A percentile compares a stretch with the other conserved stretches of the same genome.
Evolutionary conservation across 108 stramenopile species (phyloP).

Genomic region (Conticribra weissflogii): DNA sequence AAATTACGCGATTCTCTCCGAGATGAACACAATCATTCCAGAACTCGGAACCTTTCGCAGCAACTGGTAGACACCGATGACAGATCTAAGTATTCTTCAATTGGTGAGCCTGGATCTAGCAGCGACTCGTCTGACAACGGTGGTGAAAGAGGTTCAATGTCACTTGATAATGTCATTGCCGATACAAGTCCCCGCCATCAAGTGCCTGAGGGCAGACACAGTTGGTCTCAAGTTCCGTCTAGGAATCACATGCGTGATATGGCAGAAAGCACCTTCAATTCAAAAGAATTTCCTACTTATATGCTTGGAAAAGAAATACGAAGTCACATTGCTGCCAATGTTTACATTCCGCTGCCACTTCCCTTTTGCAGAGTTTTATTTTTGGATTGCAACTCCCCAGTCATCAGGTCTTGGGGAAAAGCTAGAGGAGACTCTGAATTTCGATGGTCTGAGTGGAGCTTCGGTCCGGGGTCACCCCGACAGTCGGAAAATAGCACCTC

Average conservation of each 20-base stretch:
- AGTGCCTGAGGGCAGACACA: conserved; percentile 25
- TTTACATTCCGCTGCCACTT: conserved; percentile 67
- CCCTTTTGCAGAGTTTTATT: conserved; percentile 74
- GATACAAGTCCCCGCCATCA: conserved; percentile 19
- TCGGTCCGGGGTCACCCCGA: conserved; percentile 74
- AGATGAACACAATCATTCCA: conserved; percentile 3
- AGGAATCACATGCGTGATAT: conserved; percentile 30
- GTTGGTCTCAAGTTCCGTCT: conserved; percentile 46
- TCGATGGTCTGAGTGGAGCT: conserved; percentile 70
- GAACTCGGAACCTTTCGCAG: conserved; percentile 7
- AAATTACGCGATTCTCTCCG: conserved; percentile 5
- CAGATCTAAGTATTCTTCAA: conserved; percentile 37
- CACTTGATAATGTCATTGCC: conserved; percentile 9
- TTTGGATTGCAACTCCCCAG: conserved; percentile 78
- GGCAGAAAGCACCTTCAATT: conserved; percentile 6
- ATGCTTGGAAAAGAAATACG: conserved; percentile 69
- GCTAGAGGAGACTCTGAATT: conserved; percentile 73
- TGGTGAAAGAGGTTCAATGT: conserved; percentile 1
- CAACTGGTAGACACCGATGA: conserved; percentile 27
- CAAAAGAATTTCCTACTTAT: conserved; percentile 52
- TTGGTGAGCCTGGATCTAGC: conserved; percentile 42
- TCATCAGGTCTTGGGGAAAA: conserved; percentile 76
- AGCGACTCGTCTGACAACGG: conserved; percentile 33
- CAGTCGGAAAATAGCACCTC: conserved; percentile 67
- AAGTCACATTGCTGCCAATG: conserved; percentile 64